These are phyloP conservation scores for Haematococcus lacustris DNA, from an alignment of 139 green algal species.

Conservation along the genomic window DNA sequence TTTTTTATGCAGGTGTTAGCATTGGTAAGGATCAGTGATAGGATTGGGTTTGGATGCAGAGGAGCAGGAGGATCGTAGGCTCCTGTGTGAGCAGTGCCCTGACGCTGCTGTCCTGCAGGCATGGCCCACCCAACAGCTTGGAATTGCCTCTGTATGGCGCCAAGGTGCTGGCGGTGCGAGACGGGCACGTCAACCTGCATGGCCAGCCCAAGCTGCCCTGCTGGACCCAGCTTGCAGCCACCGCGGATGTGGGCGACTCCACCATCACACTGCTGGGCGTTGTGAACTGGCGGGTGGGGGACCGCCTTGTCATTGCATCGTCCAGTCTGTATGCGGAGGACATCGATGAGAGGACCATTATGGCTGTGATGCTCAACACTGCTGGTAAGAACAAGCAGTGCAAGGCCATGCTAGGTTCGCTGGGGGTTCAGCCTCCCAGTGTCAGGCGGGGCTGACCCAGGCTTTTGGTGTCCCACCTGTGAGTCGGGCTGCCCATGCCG, in stretches of 20 bases:
- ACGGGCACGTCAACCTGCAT: conserved; percentile 42
- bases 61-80: too few relatives aligned
- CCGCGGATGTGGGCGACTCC: conserved; percentile 17
- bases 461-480: too few relatives aligned
- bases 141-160: conserved; percentile 62
- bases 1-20: too few relatives aligned
- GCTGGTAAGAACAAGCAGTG: not conserved
- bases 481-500: too few relatives aligned
- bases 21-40: too few relatives aligned
- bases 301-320: conserved; percentile 51
- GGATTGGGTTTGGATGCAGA: too few relatives aligned
- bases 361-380: not conserved
- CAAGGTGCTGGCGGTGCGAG: conserved; percentile 49
- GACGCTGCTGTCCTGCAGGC: not conserved
- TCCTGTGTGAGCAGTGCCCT: too few relatives aligned
- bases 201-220: conserved; percentile 44
- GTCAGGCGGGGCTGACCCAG: too few relatives aligned
- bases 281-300: conserved; percentile 32
- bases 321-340: conserved; percentile 33
- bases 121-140: conserved; percentile 24
- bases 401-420: too few relatives aligned
- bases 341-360: conserved; percentile 33
- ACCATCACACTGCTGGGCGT: conserved; percentile 28
- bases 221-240: conserved; percentile 46
- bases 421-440: too few relatives aligned